Conservation (phyloP, 345 rosid genomes). For the Microthlaspi erraticum region DNA sequence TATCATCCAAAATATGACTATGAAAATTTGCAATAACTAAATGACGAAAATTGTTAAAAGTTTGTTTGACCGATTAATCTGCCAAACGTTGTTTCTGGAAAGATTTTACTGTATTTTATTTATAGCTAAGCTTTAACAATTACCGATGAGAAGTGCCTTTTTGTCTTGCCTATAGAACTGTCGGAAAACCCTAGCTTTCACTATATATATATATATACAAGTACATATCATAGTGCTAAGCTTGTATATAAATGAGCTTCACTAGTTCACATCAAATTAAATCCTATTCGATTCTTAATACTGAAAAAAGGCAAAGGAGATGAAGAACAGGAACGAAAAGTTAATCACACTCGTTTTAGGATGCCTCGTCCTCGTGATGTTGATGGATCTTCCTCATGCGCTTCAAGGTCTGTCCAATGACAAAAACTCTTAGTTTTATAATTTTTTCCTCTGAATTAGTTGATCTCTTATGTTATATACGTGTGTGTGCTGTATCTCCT, state of each 20-base stretch:
- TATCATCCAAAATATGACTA: background rate
- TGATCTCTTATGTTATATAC: background rate
- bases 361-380: slow-evolving; percentile 34
- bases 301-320: slow-evolving; percentile 16
- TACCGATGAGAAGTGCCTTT: slow-evolving; percentile 43
- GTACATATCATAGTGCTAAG: too few species aligned
- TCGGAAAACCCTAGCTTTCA: slow-evolving; percentile 47
- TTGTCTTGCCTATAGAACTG: slow-evolving; percentile 47
- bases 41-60: too few species aligned
- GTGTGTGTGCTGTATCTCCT: background rate
- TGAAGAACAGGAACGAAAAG: slow-evolving; percentile 33
- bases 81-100: slow-evolving; percentile 5
- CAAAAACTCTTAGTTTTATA: background rate
- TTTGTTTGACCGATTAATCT: slow-evolving; percentile 13
- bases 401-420: slow-evolving; percentile 32
- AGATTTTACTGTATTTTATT: background rate
- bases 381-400: slow-evolving; percentile 15
- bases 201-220: background rate
- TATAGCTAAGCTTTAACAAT: background rate
- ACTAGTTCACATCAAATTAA: background rate
- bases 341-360: slow-evolving; percentile 26
- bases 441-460: background rate
- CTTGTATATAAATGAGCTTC: slow-evolving; percentile 15
- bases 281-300: slow-evolving; percentile 15
- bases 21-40: too few species aligned